Conservation (phyloP, 83 land plant species). For the Picea mariana region DNA sequence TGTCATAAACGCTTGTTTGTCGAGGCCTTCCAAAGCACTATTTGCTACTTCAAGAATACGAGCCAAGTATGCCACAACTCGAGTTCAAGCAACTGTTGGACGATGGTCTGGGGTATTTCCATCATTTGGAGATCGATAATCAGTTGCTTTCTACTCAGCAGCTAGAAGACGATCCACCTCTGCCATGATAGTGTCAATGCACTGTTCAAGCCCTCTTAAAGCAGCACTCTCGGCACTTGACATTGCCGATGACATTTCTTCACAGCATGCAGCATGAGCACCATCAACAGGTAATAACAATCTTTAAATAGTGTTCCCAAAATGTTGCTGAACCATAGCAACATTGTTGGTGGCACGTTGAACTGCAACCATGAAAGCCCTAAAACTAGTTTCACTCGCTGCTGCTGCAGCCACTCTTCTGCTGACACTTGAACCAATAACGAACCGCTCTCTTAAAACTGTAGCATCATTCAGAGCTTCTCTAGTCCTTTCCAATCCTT, state of each 20-base stretch:
- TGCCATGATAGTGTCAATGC: slow-evolving; percentile 13
- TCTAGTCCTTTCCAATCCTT: slow-evolving; percentile 88
- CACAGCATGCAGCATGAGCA: slow-evolving; percentile 96
- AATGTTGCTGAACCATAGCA: no score
- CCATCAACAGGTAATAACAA: slow-evolving; percentile 94
- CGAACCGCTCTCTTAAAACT: slow-evolving; percentile 83
- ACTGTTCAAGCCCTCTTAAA: slow-evolving; percentile 88
- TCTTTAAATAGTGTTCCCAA: slow-evolving; percentile 33
- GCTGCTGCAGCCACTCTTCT: slow-evolving; percentile 98
- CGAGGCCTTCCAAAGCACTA: no score
- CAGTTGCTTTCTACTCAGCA: no score
- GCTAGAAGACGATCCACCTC: no score
- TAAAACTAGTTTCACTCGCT: slow-evolving; percentile 40
- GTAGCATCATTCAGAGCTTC: slow-evolving; percentile 95
- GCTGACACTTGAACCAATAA: slow-evolving; percentile 88
- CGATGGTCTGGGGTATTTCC: no score
- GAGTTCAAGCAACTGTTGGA: no score
- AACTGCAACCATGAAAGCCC: no score
- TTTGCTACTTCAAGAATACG: no score
- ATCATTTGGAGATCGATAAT: no score
- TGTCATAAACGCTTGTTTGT: no score
- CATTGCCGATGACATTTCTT: slow-evolving; percentile 95
- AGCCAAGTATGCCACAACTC: no score
- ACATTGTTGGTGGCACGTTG: no score
- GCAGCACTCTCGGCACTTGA: slow-evolving; percentile 87